Conservation (phyloP, 371 early-diverging fungal genomes). For the Mortierella sp. region DNA sequence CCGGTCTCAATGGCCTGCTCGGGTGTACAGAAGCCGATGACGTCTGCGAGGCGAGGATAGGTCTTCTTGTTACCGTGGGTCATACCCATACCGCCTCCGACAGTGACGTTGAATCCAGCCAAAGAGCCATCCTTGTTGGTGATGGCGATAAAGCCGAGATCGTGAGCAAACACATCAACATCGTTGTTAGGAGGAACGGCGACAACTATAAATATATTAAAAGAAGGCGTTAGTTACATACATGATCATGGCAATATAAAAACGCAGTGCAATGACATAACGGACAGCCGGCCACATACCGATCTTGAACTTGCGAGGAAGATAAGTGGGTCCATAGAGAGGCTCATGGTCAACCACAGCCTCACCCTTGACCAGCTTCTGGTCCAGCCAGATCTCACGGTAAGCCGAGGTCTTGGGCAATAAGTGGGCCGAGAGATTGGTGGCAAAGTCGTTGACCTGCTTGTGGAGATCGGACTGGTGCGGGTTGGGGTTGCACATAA, state of each 20-base stretch:
- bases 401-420: conserved; percentile 90
- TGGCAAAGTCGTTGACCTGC: conserved; percentile 80
- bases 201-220: conserved; percentile 66
- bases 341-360: conserved; percentile 89
- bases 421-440: conserved; percentile 77
- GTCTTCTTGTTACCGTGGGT: conserved; percentile 97
- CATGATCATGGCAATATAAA: background rate
- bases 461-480: conserved; percentile 80
- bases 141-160: conserved; percentile 93
- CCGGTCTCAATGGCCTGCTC: conserved; percentile 83
- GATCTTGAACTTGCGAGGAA: conserved; percentile 96
- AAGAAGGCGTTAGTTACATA: background rate
- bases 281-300: conserved; percentile 31
- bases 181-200: conserved; percentile 96
- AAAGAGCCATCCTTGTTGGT: conserved; percentile 78
- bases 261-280: background rate
- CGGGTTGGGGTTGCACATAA: conserved; percentile 91
- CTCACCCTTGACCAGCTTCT: conserved; percentile 82
- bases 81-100: conserved; percentile 98
- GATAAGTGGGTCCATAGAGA: conserved; percentile 89
- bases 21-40: conserved; percentile 83
- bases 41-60: conserved; percentile 86
- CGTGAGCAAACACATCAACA: conserved; percentile 95
- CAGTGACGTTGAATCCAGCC: conserved; percentile 91
- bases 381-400: conserved; percentile 96